Evolutionary conservation across 495 filamentous ascomycete species (phyloP).

Genomic region (Annulohypoxylon nitens): DNA sequence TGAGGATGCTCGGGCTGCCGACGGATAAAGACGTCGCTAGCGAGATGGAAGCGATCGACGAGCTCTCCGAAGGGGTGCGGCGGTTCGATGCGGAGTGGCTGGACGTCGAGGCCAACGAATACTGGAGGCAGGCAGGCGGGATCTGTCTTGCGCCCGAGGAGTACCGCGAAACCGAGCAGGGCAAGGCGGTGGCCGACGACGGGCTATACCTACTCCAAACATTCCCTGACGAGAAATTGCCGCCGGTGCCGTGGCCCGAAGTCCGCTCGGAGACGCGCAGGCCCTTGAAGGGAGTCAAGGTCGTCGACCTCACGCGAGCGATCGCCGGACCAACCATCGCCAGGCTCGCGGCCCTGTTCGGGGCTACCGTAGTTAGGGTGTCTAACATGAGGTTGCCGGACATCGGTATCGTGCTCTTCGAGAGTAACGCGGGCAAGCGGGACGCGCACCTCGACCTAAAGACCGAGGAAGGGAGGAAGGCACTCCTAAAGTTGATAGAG

Average conservation of each 20-base stretch:
- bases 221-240: constrained; percentile 48
- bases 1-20: constrained; percentile 61
- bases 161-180: constrained; percentile 62
- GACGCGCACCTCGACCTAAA: constrained; percentile 65
- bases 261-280: constrained; percentile 55
- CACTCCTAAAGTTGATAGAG: constrained; percentile 59
- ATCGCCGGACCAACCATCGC: constrained; percentile 71
- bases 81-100: constrained; percentile 56
- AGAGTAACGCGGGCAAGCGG: constrained; percentile 71
- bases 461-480: constrained; percentile 57
- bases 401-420: constrained; percentile 58
- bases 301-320: constrained; percentile 71
- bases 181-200: constrained; percentile 63
- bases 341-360: constrained; percentile 67
- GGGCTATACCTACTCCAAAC: constrained; percentile 62
- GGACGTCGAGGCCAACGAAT: constrained; percentile 61
- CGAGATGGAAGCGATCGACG: constrained; percentile 49
- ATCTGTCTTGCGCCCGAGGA: constrained; percentile 64
- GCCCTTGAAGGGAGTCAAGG: constrained; percentile 70
- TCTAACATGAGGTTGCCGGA: constrained; percentile 69
- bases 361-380: constrained; percentile 71
- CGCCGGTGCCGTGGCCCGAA: constrained; percentile 51
- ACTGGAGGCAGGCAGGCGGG: constrained; percentile 66
- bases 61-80: constrained; percentile 47
- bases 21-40: constrained; percentile 39